Evolutionary conservation across 169 alveolate species (phyloP), one percentile per base, ranked within the genome.

Genomic region (Plasmodium relictum): DNA sequence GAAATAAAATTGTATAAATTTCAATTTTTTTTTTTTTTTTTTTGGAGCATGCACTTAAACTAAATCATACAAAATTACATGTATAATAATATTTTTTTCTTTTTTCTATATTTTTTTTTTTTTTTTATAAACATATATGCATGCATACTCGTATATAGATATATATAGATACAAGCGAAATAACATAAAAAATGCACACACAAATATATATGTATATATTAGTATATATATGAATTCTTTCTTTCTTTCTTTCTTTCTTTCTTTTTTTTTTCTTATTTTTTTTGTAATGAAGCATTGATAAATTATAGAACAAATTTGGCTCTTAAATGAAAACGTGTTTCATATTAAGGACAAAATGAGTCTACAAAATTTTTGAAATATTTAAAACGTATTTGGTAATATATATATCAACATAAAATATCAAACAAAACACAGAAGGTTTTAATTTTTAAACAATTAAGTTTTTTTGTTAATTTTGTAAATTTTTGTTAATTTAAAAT

Each of bases 361-460:
- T 69, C 18, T 48, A 69, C 41, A 45, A 18, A 26, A 26, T 69
- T 69, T 69, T 69, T 69, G 41, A 39, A 69, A 31, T 9, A 31
- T 26, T 5, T 39, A 31, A 69, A 69, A 48, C 48, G n/a, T 16
- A 26, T 69, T 45, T 45, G 78, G 62, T 37, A 65, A 45, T 76
- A 65, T 41, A 31, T 8, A 63, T 39, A 76, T 63, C 39, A 3
- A 31, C 39, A 76, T 4, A 76, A 48, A 39, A 16, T 24, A 61
- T 18, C n/a, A 59, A 22, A 65, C 42, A 44, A 76, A 41, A 10
- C 45, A 76, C 62, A 76, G 89, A 70, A 76, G 89, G 89, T 76
- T 76, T 73, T 76, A 76, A 76, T 76, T 76, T 76, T 76, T 76
- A 76, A 76, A 76, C 76, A 76, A 45, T 76, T 76, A 56, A 76